These are phyloP conservation scores for Dioszegia hungarica DNA, from an alignment of 768 basidiomycete species.

Conservation along the genomic window DNA sequence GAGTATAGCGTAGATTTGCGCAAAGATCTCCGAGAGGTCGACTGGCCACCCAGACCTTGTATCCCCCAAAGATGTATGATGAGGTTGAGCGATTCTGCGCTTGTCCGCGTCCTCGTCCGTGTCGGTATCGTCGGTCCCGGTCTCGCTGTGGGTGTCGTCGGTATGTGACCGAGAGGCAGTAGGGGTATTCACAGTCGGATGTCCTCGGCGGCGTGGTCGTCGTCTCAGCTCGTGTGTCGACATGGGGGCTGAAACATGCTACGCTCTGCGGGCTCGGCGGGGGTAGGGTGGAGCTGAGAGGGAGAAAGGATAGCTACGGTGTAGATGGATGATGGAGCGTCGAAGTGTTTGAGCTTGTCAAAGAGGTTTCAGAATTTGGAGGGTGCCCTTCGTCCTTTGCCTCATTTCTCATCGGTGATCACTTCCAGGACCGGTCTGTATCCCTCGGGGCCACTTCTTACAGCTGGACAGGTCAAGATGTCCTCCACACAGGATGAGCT, in stretches of 20 bases:
- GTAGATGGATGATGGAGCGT: not conserved
- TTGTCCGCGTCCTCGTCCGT: no score
- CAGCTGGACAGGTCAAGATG: constrained; percentile 1
- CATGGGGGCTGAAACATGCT: not conserved
- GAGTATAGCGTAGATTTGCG: not conserved
- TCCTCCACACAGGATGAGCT: constrained; percentile 30
- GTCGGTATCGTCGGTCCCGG: no score
- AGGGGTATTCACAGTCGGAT: not conserved
- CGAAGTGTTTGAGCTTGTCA: not conserved
- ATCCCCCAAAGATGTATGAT: not conserved
- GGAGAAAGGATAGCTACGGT: not conserved
- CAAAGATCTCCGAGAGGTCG: not conserved
- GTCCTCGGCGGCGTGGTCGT: not conserved
- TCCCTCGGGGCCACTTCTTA: no score
- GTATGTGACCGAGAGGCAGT: not conserved
- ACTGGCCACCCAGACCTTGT: not conserved
- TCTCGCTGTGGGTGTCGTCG: no score
- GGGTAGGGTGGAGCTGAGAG: not conserved
- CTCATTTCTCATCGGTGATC: not conserved
- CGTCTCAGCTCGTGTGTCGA: not conserved
- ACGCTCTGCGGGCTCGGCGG: not conserved
- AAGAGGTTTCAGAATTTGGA: not conserved
- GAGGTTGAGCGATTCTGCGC: not conserved
- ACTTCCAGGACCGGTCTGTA: no score
- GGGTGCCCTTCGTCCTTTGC: no score